Percentiles rank a stretch among this genome's conserved stretches.
These are phyloP conservation scores for Fomitopsis pulvina DNA, from an alignment of 768 basidiomycete species.

Conservation along the genomic window DNA sequence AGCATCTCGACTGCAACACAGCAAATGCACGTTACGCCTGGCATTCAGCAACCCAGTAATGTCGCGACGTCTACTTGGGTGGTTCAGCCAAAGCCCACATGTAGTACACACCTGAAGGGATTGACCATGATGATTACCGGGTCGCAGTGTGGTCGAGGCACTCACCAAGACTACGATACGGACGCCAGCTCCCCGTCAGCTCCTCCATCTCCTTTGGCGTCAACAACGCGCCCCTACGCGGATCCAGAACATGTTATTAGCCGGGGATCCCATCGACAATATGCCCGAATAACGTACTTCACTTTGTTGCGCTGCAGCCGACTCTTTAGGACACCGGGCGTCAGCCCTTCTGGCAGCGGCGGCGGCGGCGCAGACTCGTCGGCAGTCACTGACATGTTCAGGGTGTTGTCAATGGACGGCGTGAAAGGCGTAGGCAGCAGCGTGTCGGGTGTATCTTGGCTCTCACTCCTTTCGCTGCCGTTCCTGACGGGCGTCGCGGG, in stretches of 20 bases:
- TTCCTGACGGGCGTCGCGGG: constrained; percentile 8
- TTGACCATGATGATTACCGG: neutral
- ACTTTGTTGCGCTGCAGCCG: constrained; percentile 63
- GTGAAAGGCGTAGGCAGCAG: constrained; percentile 52
- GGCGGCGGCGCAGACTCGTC: constrained; percentile 18
- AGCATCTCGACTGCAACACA: too few relatives aligned
- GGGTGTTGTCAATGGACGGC: constrained; percentile 56
- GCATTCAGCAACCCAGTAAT: neutral
- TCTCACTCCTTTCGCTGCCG: constrained; percentile 10
- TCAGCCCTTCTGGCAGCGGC: constrained; percentile 54
- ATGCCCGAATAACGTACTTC: constrained; percentile 41
- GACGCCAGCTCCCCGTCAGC: constrained; percentile 71
- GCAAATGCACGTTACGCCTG: neutral
- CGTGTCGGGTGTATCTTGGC: neutral
- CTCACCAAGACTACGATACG: constrained; percentile 76
- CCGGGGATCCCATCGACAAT: neutral
- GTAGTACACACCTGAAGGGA: constrained; percentile 61
- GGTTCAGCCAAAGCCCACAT: constrained; percentile 72
- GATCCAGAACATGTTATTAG: neutral
- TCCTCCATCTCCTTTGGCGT: constrained; percentile 79
- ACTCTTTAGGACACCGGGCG: constrained; percentile 47
- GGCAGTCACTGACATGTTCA: constrained; percentile 30
- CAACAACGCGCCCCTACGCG: constrained; percentile 57
- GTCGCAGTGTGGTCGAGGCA: constrained; percentile 2
- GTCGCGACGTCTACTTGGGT: constrained; percentile 6